phyloP scores from a whole-genome alignment of 2,329 filamentous ascomycete genomes.

The Monosporascus ibericus region DNA sequence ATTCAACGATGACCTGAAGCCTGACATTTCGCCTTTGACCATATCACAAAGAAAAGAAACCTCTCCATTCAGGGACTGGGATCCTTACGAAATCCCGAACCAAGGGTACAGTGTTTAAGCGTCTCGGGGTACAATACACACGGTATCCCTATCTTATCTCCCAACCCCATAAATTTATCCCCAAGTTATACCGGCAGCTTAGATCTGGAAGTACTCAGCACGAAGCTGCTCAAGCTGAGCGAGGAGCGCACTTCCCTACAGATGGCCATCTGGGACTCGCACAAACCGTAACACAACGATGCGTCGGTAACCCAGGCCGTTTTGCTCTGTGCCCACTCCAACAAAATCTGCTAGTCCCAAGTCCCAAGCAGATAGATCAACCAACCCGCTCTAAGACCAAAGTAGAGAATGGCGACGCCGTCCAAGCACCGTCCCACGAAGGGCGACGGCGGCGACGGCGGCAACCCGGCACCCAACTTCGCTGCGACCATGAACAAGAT shows the following conservation, averaged over 20 bases:
- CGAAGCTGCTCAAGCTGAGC: neutral
- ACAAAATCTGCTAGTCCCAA: neutral
- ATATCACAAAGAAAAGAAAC: too few relatives aligned
- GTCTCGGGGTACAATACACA: too few relatives aligned
- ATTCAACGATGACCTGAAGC: too few relatives aligned
- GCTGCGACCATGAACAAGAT: slow-evolving; percentile 24
- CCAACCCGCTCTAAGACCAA: neutral
- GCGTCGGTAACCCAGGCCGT: too few relatives aligned
- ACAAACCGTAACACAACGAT: too few relatives aligned
- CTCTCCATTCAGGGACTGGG: too few relatives aligned
- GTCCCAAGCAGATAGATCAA: too few relatives aligned
- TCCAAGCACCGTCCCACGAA: slow-evolving; percentile 8
- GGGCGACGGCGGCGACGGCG: neutral
- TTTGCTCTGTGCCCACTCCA: too few relatives aligned
- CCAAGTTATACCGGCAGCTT: neutral
- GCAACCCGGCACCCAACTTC: slow-evolving; percentile 26
- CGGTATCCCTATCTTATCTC: neutral
- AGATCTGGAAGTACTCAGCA: neutral
- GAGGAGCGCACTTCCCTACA: too few relatives aligned
- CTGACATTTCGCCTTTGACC: too few relatives aligned
- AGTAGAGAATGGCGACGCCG: slow-evolving; percentile 15
- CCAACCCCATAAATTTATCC: neutral
- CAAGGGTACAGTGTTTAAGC: neutral
- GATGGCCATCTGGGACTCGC: too few relatives aligned
- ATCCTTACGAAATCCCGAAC: too few relatives aligned